Base-by-base conservation (phyloP, 768 basidiomycete species). In the Rhodotorula toruloides region DNA sequence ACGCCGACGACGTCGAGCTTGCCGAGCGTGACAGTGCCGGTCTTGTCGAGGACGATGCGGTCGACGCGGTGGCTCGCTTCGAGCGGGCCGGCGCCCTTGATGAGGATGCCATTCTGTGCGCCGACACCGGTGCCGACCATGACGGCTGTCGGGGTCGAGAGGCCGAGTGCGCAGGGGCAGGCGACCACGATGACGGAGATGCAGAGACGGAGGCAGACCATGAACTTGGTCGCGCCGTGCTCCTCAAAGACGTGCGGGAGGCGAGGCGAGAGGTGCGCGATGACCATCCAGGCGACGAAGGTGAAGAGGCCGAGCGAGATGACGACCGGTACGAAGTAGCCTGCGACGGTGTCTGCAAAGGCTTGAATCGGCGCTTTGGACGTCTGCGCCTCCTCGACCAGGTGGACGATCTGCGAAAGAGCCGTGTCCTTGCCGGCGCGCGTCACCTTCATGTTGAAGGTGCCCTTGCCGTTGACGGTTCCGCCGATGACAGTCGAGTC, bases 111-210 rank as follows among this genome's bases (percentile, higher is more conserved):
- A 74, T 98, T 94, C 80, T 88, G 84, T 14, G 96, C 96, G 3
- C 96, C 96, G 62, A 98, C 86, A 1, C 96, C 96, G 0, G 94
- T 98, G 25, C 96, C 96, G 39, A 98, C 96, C 96, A 98, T 98
- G 78, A 98, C 91, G 4, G 94, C 96, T 0, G 96, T 98, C 1
- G 96, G 96, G 0, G 94, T 98, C 61, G 90, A 90, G 64, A 98
- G 82, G 9, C 94, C 96, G 40, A 99, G 83, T 0, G 96, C 94
- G 76, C 96, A 99, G 0, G 96, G 96, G 77, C 96, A 99, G 29
- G 96, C 94, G 57, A 99, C 92, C 54, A 99, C 96, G 65, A 99
- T 84, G 68, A 98, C 96, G 46, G 90, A 92, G 76, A 98, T 99
- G 77, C 94, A 97, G 74, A 99, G 86, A 80, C 94, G 91, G 53